Conservation (phyloP, 257 asterid species). For the Coffea eugenioides region DNA sequence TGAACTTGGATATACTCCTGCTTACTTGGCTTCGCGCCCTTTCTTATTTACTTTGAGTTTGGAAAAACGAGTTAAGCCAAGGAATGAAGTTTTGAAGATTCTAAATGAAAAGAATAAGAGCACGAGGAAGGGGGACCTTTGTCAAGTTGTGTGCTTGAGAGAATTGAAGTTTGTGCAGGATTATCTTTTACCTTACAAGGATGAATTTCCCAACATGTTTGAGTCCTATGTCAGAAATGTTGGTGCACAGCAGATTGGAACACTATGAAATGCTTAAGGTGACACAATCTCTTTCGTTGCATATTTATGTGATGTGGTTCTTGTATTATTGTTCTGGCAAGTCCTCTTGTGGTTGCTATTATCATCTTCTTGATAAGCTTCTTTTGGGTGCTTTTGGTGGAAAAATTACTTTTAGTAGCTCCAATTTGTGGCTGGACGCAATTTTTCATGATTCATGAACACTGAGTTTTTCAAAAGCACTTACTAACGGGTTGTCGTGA, state of each 20-base stretch:
- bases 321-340: constrained; percentile 6
- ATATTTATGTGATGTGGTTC: constrained; percentile 25
- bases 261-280: neutral
- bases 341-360: no score
- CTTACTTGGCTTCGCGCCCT: constrained; percentile 15
- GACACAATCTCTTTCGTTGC: neutral
- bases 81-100: constrained; percentile 20
- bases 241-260: neutral
- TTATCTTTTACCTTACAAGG: constrained; percentile 22
- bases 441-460: no score
- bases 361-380: no score
- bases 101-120: constrained; percentile 14
- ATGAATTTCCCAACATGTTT: constrained; percentile 17
- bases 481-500: no score
- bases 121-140: constrained; percentile 1
- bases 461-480: no score
- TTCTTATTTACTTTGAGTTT: constrained; percentile 2
- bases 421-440: no score
- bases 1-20: constrained; percentile 13
- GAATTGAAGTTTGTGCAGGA: constrained; percentile 18
- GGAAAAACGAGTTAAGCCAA: constrained; percentile 25
- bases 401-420: no score
- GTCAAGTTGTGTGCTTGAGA: neutral
- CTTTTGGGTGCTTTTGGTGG: no score
- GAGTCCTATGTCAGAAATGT: neutral